Evolutionary conservation across 441 rosid species (phyloP).

Genomic region (Capsella rubella): DNA sequence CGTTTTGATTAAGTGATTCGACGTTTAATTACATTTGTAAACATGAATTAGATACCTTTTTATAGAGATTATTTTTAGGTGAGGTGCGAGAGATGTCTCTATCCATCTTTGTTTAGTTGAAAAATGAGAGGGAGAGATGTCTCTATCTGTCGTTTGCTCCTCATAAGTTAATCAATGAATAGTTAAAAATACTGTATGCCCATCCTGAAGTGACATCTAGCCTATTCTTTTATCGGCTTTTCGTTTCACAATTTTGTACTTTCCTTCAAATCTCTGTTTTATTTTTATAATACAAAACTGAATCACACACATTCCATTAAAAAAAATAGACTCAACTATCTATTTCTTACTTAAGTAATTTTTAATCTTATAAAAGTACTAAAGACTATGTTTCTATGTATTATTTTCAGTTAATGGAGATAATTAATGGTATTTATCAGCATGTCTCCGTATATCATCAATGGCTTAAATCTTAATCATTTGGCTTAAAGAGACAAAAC

Average conservation of each 20-base stretch:
- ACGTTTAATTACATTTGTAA: neutral
- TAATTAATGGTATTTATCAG: neutral
- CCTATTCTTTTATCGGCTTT: neutral
- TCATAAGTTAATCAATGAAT: neutral
- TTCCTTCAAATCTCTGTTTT: neutral
- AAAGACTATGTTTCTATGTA: conserved; percentile 1
- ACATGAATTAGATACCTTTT: neutral
- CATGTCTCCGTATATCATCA: neutral
- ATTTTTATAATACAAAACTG: neutral
- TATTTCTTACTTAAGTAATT: too few relatives aligned
- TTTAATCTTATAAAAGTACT: neutral
- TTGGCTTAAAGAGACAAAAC: neutral
- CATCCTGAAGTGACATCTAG: neutral
- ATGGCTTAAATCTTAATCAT: conserved; percentile 2
- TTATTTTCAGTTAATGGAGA: neutral
- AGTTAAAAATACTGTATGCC: conserved; percentile 5
- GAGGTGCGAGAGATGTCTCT: neutral
- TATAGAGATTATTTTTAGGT: too few relatives aligned
- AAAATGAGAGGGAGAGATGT: neutral
- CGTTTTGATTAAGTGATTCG: neutral
- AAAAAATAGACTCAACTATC: too few relatives aligned
- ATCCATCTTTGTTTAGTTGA: neutral
- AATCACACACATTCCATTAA: too few relatives aligned
- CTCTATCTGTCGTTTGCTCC: neutral
- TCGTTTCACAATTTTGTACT: neutral